Evolutionary conservation across 306 rosid genomes (phyloP).

Genomic region (Cucumis cinereus): DNA sequence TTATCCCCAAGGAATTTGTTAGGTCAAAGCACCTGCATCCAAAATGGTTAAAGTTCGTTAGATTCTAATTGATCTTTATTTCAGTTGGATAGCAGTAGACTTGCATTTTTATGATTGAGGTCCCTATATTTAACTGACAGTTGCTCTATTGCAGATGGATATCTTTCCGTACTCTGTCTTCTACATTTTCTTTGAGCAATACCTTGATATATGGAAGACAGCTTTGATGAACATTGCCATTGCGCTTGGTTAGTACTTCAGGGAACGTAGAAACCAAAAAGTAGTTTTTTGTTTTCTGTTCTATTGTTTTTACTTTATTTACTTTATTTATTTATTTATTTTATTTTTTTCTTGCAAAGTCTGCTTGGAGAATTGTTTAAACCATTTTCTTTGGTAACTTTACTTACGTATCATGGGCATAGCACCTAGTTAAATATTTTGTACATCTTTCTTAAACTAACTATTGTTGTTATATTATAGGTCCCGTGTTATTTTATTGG

Average conservation of each 20-base stretch:
- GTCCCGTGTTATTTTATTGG: neutral
- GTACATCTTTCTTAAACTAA: neutral
- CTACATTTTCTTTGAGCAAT: slow-evolving; percentile 94
- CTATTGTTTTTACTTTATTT: too few species aligned
- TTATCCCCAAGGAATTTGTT: neutral
- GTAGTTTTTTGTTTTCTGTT: neutral
- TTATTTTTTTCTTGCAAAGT: neutral
- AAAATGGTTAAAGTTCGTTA: neutral
- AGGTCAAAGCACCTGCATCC: neutral
- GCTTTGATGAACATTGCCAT: slow-evolving; percentile 60
- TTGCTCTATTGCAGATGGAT: slow-evolving; percentile 66
- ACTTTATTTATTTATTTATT: neutral
- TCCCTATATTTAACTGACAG: slow-evolving; percentile 14
- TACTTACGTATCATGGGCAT: neutral
- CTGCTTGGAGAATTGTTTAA: neutral
- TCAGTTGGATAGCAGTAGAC: neutral
- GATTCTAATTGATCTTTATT: neutral
- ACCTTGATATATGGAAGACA: slow-evolving; percentile 74
- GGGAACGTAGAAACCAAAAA: neutral
- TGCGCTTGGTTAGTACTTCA: slow-evolving; percentile 73
- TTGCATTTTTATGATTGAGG: slow-evolving; percentile 11
- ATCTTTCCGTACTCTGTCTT: slow-evolving; percentile 94
- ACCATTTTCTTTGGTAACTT: neutral
- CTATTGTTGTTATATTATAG: neutral
- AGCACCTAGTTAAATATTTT: neutral